Base-by-base conservation (phyloP, 2,329 filamentous ascomycete genomes). In the Cladorrhinum sp. region DNA sequence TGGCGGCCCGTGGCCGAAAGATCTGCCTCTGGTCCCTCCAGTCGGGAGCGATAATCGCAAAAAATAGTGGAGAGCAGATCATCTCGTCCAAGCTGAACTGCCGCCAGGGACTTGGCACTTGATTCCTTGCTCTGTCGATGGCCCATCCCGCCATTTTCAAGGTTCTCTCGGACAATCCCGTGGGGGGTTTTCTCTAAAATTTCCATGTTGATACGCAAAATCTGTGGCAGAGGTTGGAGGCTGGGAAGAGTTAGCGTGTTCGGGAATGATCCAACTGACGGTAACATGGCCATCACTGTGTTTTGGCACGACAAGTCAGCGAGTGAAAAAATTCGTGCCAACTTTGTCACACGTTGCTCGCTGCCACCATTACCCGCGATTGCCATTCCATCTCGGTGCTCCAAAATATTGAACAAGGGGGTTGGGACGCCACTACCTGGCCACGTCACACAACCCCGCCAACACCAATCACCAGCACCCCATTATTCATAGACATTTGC, bases 1-100 rank as follows among this genome's bases (percentile, higher is more conserved):
- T 55, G 56, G 50, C 62, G 59, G 59, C 33, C 58, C 58, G 61
- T 55, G 28, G 46, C 18, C 61, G 55, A 58, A 54, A 59, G 62
- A 61, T 63, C 62, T 46, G 59, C 56, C 8, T 26, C 8, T 21
- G 14, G 12, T 26, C 21, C 21, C 18, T 16, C 49, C 49, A 51
- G 16, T 51, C 49, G 49, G 49, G 21, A 26, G 49, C 49, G 2
- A 20, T 28, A 18, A n/a, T 28, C 26, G n/a, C 7, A 21, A 8
- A 20, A 46, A 46, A 46, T 16, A 46, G 42, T 21, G 42, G 42
- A 16, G 42, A 46, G 10, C n/a, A 28, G 7, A 18, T 46, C 8
- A 20, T 4, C 16, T 46, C 42, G 42, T 18, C 16, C 42, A 16
- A 46, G 42, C 42, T 46, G 42, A 46, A 20, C 16, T 46, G 42